These are phyloP conservation scores for Talaromyces albobiverticillius DNA, from an alignment of 2,329 filamentous ascomycete species.

Conservation along the genomic window DNA sequence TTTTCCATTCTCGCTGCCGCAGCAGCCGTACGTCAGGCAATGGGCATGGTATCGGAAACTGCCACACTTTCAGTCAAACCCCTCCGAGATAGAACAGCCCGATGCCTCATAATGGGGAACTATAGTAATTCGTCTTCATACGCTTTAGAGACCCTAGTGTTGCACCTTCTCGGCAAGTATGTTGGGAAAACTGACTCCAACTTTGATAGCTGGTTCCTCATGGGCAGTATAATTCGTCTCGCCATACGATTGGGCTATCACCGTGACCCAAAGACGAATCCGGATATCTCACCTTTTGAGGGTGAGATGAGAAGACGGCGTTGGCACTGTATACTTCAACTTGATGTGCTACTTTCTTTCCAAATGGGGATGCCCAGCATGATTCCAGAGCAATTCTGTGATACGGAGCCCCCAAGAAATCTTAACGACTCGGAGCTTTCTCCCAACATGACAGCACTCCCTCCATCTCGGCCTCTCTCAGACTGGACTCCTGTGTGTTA, in stretches of 20 bases:
- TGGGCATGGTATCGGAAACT: background rate
- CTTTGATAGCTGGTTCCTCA: constrained; percentile 50
- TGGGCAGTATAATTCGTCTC: constrained; percentile 51
- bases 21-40: constrained; percentile 3
- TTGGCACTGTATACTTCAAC: constrained; percentile 41
- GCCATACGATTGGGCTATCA: constrained; percentile 59
- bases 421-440: constrained; percentile 57
- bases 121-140: constrained; percentile 51
- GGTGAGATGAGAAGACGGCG: constrained; percentile 46
- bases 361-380: constrained; percentile 61
- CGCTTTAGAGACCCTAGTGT: constrained; percentile 53
- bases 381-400: constrained; percentile 56
- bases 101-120: constrained; percentile 54
- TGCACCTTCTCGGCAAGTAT: constrained; percentile 55
- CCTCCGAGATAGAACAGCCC: constrained; percentile 33
- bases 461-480: constrained; percentile 46
- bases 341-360: constrained; percentile 58
- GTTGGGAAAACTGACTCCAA: constrained; percentile 52
- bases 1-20: constrained; percentile 15
- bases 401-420: constrained; percentile 55
- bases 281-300: constrained; percentile 50
- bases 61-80: constrained; percentile 5
- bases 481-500: constrained; percentile 48
- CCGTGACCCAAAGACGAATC: constrained; percentile 50
- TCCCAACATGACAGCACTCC: constrained; percentile 47